Evolutionary conservation across 768 basidiomycete species (phyloP), one percentile per base, ranked within the genome.

Genomic region (Tulasnella sp.): DNA sequence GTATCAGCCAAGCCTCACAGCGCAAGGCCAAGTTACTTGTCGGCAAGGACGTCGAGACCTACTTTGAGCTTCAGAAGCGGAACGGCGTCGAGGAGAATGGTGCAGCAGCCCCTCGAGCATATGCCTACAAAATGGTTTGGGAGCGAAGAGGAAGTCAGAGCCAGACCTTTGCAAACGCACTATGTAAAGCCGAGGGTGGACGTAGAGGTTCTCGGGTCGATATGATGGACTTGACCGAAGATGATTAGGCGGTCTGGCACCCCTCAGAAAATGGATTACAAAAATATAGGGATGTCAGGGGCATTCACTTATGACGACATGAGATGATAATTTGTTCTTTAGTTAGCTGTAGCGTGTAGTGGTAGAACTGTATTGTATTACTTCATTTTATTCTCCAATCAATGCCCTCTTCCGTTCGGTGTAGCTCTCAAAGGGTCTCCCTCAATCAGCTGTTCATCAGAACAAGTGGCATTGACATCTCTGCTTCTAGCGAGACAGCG

Each of bases 11-110:
- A 42, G 67, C 34, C 36, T 31, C 67, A 2, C 75, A 76, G 37
- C 38, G 52, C 34, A 76, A 76, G 19, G 75, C 75, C 7, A 76
- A 76, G 42, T 37, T 76, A 6, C 75, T 76, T 1, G 67, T 76
- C 38, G 67, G 67, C 58, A 42, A 42, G 31, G 75, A 76, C 40
- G 38, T 76, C 19, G 67, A 40, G 34, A 76, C 64, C 1, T 76
- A 42, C 52, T 76, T 76, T 64, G 40, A 39, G 4, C 39, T 68
- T 37, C 67, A 69, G 40, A 19, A 11, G 14, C 39, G 36, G 29
- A 14, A 69, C 25, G 67, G 15, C 22, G 14, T 22, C 9, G 37
- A 19, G 12, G 52, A 42, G 19, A 34, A 34, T 7, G 74, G 67
- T 19, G 7, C 73, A 15, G n/a, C 74, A 11, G 39, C 17, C 3